These are phyloP conservation scores for Mycena belliarum DNA, from an alignment of 768 basidiomycete species.

Conservation along the genomic window DNA sequence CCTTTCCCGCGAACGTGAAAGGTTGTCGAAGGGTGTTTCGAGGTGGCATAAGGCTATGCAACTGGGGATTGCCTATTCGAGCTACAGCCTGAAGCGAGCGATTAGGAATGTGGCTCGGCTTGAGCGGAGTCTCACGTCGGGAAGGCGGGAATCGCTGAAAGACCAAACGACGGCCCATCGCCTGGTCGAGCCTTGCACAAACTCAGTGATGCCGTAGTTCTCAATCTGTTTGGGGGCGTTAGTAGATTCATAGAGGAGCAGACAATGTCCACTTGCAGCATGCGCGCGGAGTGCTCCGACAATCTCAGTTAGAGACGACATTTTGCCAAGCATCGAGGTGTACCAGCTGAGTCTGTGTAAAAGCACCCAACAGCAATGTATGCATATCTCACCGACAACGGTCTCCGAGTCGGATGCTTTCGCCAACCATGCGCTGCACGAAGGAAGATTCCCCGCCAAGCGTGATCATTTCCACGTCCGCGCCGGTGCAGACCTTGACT, in stretches of 20 bases:
- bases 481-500: conserved; percentile 79
- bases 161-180: conserved; percentile 97
- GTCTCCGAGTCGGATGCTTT: conserved; percentile 55
- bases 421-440: conserved; percentile 72
- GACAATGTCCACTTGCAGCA: conserved; percentile 26
- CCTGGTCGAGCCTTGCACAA: conserved; percentile 83
- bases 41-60: conserved; percentile 57
- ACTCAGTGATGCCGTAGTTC: conserved; percentile 85
- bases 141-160: conserved; percentile 58
- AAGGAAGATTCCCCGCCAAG: conserved; percentile 84
- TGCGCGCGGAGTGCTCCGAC: conserved; percentile 51
- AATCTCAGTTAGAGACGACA: conserved; percentile 68
- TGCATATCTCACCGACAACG: conserved; percentile 53
- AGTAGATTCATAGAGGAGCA: neutral
- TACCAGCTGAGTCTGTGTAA: conserved; percentile 65
- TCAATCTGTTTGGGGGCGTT: conserved; percentile 52
- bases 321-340: conserved; percentile 89
- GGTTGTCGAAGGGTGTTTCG: conserved; percentile 57
- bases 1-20: conserved; percentile 20
- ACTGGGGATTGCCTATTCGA: conserved; percentile 36
- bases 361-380: neutral
- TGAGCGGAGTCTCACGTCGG: conserved; percentile 61
- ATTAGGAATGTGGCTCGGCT: neutral
- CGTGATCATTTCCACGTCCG: conserved; percentile 86
- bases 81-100: conserved; percentile 29